Conservation (phyloP, 2,329 filamentous ascomycete species). For the Fusarium mexicanum region DNA sequence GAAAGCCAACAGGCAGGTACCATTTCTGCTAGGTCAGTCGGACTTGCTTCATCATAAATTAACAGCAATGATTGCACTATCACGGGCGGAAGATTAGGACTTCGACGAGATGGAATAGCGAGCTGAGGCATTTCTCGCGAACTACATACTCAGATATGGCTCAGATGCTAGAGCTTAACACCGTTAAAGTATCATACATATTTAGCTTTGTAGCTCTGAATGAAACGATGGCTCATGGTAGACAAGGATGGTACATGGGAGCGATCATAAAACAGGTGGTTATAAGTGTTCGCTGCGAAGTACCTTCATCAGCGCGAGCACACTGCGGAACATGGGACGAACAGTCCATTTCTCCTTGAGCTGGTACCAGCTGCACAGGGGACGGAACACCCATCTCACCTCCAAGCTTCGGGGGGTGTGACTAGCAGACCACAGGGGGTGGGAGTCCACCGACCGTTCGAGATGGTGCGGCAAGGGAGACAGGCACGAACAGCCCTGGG, state of each 20-base stretch:
- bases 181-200: background rate
- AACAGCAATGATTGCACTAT: background rate
- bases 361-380: constrained; percentile 32
- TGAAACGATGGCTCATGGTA: constrained; percentile 37
- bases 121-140: background rate
- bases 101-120: background rate
- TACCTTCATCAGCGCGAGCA: constrained; percentile 7
- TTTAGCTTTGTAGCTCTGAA: constrained; percentile 19
- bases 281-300: constrained; percentile 11
- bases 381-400: background rate
- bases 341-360: constrained; percentile 25
- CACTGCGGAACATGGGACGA: constrained; percentile 33
- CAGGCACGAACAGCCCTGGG: constrained; percentile 6
- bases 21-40: background rate
- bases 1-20: constrained; percentile 17
- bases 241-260: constrained; percentile 26
- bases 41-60: background rate
- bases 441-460: constrained; percentile 15
- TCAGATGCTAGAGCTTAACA: background rate
- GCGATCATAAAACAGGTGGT: constrained; percentile 14
- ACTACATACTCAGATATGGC: background rate
- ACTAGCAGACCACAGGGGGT: constrained; percentile 25
- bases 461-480: constrained; percentile 41
- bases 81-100: background rate
- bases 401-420: constrained; percentile 20